These are phyloP conservation scores for Datisca glomerata DNA, from an alignment of 306 rosid species.

Conservation along the genomic window DNA sequence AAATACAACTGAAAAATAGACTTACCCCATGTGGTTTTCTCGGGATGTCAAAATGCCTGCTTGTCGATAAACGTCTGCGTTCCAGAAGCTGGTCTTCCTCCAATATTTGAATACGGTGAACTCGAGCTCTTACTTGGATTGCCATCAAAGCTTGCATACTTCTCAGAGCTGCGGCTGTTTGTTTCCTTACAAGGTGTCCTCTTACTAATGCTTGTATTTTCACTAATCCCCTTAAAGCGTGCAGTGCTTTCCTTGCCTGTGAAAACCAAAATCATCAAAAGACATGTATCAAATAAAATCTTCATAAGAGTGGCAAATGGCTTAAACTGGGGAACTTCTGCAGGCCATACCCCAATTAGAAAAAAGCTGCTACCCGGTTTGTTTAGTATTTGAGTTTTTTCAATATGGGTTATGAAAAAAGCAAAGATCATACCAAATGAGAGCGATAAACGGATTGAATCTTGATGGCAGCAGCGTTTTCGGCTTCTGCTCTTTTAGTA, in stretches of 20 bases:
- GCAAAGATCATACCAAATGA: constrained; percentile 37
- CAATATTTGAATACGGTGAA: constrained; percentile 48
- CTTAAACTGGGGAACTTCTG: too few species aligned
- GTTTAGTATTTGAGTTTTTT: too few species aligned
- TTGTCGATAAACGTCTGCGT: constrained; percentile 15
- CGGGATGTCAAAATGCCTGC: constrained; percentile 3
- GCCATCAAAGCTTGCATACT: constrained; percentile 85
- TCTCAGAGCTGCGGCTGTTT: constrained; percentile 47
- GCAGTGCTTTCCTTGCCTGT: constrained; percentile 83
- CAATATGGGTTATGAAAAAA: neutral
- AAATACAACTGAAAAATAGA: neutral
- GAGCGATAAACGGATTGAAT: constrained; percentile 72
- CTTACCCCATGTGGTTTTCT: constrained; percentile 25
- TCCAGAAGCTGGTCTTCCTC: constrained; percentile 28
- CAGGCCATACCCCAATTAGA: neutral
- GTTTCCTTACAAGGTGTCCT: constrained; percentile 87
- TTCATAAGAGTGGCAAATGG: neutral
- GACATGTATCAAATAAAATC: neutral
- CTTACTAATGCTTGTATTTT: constrained; percentile 86
- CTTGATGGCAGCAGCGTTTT: constrained; percentile 50
- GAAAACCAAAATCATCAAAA: constrained; percentile 7
- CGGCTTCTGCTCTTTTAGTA: constrained; percentile 5
- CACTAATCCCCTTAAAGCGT: constrained; percentile 77
- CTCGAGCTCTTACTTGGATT: constrained; percentile 81
- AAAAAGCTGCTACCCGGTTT: too few species aligned